Percentiles rank a stretch among this genome's conserved stretches.
Evolutionary conservation across 352 stramenopile genomes (phyloP).

Genomic region (Phytophthora foliorum): DNA sequence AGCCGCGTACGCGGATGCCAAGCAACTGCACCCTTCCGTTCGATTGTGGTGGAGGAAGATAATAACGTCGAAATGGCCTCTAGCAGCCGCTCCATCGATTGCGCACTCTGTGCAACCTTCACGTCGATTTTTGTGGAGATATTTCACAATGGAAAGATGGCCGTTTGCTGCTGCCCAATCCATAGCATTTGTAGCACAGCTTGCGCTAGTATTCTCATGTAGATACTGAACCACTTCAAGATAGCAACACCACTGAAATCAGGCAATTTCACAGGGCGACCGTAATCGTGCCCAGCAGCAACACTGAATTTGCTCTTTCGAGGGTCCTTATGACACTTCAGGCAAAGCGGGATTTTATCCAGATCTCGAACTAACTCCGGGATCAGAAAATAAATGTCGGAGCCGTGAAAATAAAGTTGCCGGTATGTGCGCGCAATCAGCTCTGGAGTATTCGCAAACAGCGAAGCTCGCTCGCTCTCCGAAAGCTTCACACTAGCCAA

Average conservation of each 20-base stretch:
- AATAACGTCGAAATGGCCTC: too few species aligned
- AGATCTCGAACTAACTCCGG: slow-evolving; percentile 28
- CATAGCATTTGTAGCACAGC: too few species aligned
- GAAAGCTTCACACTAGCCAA: not conserved
- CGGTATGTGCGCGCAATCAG: slow-evolving; percentile 9
- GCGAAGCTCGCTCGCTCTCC: not conserved
- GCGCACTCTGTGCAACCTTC: too few species aligned
- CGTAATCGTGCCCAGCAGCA: slow-evolving; percentile 34
- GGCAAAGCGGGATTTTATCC: slow-evolving; percentile 18
- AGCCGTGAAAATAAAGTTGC: slow-evolving; percentile 20
- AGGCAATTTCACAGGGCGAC: slow-evolving; percentile 12
- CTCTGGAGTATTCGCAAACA: not conserved
- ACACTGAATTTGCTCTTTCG: slow-evolving; percentile 28
- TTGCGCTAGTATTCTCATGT: too few species aligned
- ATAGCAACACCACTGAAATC: slow-evolving; percentile 15
- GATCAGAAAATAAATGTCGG: slow-evolving; percentile 30
- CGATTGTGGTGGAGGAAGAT: too few species aligned
- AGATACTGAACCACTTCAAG: too few species aligned
- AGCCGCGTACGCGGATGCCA: too few species aligned
- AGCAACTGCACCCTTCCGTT: too few species aligned
- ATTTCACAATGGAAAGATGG: too few species aligned
- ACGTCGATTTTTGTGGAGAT: too few species aligned
- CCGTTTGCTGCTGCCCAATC: too few species aligned
- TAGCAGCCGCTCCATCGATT: too few species aligned
- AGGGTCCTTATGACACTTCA: slow-evolving; percentile 12